Evolutionary conservation across 23 red algal species (phyloP).

Genomic region (Gracilaria domingensis): DNA sequence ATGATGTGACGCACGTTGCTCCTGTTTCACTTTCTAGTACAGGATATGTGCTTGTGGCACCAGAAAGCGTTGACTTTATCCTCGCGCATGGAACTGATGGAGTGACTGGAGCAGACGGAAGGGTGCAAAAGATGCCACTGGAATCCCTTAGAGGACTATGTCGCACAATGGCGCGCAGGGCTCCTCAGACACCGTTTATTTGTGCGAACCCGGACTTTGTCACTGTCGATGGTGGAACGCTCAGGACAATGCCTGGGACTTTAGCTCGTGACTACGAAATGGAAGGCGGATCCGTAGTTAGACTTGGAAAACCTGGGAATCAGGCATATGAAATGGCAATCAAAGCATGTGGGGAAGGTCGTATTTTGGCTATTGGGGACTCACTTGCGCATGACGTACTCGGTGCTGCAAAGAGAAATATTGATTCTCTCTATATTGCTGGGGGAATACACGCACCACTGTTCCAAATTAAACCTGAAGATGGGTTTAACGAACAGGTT

Average conservation of each 20-base stretch:
- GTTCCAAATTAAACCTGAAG: slow-evolving; percentile 43
- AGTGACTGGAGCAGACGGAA: slow-evolving; percentile 40
- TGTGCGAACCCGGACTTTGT: slow-evolving; percentile 91
- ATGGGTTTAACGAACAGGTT: slow-evolving; percentile 20
- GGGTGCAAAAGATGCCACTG: slow-evolving; percentile 47
- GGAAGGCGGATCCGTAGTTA: slow-evolving; percentile 46
- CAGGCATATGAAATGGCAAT: slow-evolving; percentile 66
- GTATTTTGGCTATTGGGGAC: slow-evolving; percentile 79
- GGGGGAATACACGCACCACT: slow-evolving; percentile 80
- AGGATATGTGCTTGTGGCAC: slow-evolving; percentile 15
- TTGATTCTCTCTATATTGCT: slow-evolving; percentile 76
- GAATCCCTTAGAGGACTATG: slow-evolving; percentile 29
- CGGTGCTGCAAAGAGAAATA: slow-evolving; percentile 64
- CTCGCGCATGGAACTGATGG: slow-evolving; percentile 90
- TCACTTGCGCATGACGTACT: slow-evolving; percentile 78
- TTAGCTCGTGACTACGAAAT: slow-evolving; percentile 76
- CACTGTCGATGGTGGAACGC: slow-evolving; percentile 79
- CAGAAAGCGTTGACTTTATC: slow-evolving; percentile 69
- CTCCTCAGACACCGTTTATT: slow-evolving; percentile 65
- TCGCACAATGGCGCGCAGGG: slow-evolving; percentile 5
- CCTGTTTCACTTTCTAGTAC: slow-evolving; percentile 4
- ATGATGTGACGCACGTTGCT: background rate
- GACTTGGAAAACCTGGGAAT: slow-evolving; percentile 80
- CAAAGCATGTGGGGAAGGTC: slow-evolving; percentile 15
- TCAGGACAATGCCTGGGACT: slow-evolving; percentile 79